A percentile compares a stretch with the other conserved stretches of the same genome.
Conservation (phyloP, 1,284 basidiomycete genomes). For the Pseudozyma tsukubaensis region DNA sequence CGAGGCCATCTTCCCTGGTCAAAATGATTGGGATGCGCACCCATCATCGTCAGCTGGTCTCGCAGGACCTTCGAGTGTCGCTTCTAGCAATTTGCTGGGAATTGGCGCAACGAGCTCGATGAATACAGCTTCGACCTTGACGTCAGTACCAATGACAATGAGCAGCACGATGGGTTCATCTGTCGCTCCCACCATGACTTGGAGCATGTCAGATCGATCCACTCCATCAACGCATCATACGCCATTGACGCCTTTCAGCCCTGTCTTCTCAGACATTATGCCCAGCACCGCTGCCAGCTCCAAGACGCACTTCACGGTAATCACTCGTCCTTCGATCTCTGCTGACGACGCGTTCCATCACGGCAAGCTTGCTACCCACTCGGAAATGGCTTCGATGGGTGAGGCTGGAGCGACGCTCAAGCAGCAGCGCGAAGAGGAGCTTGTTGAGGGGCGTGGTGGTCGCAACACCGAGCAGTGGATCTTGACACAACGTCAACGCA, state of each 20-base stretch:
- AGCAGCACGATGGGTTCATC: slow-evolving; percentile 29
- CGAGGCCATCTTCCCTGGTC: slow-evolving; percentile 31
- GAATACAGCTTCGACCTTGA: slow-evolving; percentile 18
- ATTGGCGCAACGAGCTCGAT: slow-evolving; percentile 6
- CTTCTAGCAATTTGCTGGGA: slow-evolving; percentile 8
- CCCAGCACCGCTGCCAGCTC: slow-evolving; percentile 22
- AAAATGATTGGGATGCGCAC: slow-evolving; percentile 16
- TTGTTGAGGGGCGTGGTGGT: slow-evolving; percentile 8
- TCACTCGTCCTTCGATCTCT: slow-evolving; percentile 11
- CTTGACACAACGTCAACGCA: slow-evolving; percentile 34
- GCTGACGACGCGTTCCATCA: slow-evolving; percentile 11
- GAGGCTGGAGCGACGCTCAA: slow-evolving; percentile 20
- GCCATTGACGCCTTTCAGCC: slow-evolving; percentile 55
- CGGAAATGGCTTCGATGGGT: slow-evolving; percentile 14
- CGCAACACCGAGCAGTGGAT: slow-evolving; percentile 49
- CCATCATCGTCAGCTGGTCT: background rate
- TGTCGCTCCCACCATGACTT: slow-evolving; percentile 31
- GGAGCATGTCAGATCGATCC: slow-evolving; percentile 39
- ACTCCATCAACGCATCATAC: slow-evolving; percentile 41
- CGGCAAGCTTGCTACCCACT: background rate
- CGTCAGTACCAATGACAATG: slow-evolving; percentile 25
- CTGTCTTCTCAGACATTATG: slow-evolving; percentile 50
- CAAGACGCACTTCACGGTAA: slow-evolving; percentile 23
- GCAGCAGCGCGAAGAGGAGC: background rate
- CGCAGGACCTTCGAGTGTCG: background rate